Base-by-base conservation (phyloP, 805 yeast species). In the Suhomyces kilbournensis region DNA sequence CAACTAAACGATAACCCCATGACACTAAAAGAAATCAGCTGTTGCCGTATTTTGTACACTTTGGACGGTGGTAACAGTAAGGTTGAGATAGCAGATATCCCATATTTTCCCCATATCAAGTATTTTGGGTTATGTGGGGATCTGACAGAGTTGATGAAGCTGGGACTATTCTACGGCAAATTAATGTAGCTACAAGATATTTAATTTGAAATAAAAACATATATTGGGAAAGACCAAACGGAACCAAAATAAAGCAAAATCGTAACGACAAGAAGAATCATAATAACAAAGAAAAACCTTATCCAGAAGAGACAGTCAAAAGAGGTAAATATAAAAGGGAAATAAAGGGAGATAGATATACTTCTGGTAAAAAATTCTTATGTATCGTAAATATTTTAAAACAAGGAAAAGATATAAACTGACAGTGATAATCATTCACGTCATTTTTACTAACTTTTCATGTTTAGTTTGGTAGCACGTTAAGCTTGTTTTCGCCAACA, bases 401-500 rank as follows among this genome's bases (percentile, higher is more conserved):
- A 17, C 42, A 38, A 38, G 14, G 42, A 38, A 38, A 19, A 38
- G 23, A 10, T 38, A 17, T 38, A 17, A 38, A 38, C 23, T 38
- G 42, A 38, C 42, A 38, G 42, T 38, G 42, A 38, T 38, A 38
- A 9, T 9, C 42, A 19, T 38, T 38, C 42, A 38, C 42, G 42
- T 38, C 42, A 17, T 17, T 38, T 38, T 17, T 19, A 38, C 15
- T 12, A 38, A 6, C 14, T 38, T 38, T 19, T 19, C 42, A 23
- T 17, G 34, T 44, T 51, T 51, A 54, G 49, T 47, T 51, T 45
- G 56, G 40, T 19, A 54, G 46, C 26, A 56, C 57, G 35, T 60
- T 56, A 14, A 46, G 50, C 38, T 43, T 49, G 48, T 20, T 51
- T 49, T 74, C 63, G 51, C 88, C 85, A 47, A 76, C 69, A 49